phyloP scores from a whole-genome alignment of 208 protist species.

The Acanthamoeba culbertsoni region DNA sequence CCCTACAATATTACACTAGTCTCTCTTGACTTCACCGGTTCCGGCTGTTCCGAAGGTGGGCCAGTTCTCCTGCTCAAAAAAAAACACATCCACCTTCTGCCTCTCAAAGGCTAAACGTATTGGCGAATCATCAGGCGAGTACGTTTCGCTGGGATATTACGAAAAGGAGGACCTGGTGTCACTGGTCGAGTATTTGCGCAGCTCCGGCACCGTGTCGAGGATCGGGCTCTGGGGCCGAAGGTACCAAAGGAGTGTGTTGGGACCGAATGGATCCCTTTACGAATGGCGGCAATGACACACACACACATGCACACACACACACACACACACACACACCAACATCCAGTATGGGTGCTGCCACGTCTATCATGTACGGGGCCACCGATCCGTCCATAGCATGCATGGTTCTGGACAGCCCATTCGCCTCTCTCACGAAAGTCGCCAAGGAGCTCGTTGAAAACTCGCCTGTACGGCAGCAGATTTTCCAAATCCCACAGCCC shows the following conservation, averaged over 20 bases:
- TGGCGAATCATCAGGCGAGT: conserved; percentile 83
- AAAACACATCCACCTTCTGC: not conserved
- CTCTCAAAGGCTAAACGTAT: not conserved
- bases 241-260: no score
- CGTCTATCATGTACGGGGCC: conserved; percentile 92
- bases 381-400: conserved; percentile 89
- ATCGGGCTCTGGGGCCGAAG: conserved; percentile 55
- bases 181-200: conserved; percentile 87
- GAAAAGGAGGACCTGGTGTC: conserved; percentile 92
- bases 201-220: conserved; percentile 60
- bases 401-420: conserved; percentile 93
- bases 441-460: conserved; percentile 68
- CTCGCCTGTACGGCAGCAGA: not conserved
- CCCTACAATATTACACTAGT: conserved; percentile 90
- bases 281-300: no score
- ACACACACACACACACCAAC: not conserved
- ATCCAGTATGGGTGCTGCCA: conserved; percentile 94
- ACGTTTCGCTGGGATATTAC: conserved; percentile 94
- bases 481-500: not conserved
- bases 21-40: conserved; percentile 91
- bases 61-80: no score
- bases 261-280: no score
- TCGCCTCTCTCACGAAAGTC: conserved; percentile 85
- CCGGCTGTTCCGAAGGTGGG: conserved; percentile 85
- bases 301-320: no score